Evolutionary conservation across 2,329 filamentous ascomycete species (phyloP).

Genomic region (Xylaria sp.): DNA sequence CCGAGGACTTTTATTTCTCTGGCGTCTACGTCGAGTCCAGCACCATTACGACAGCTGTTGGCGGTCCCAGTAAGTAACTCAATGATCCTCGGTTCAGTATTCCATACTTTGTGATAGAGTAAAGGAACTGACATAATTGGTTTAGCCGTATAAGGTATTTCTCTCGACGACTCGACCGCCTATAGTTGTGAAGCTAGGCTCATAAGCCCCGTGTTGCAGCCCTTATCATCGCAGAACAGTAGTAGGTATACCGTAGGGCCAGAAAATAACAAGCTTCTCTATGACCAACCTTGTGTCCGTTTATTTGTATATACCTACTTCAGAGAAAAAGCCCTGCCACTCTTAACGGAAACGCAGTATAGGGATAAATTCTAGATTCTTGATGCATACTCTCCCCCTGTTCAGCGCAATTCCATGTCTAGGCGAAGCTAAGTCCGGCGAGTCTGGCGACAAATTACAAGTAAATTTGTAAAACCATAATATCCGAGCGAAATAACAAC

Average conservation of each 20-base stretch:
- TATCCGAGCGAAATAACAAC: constrained; percentile 15
- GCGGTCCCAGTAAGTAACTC: constrained; percentile 44
- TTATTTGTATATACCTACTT: constrained; percentile 5
- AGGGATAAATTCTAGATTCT: constrained; percentile 5
- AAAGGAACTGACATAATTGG: constrained; percentile 5
- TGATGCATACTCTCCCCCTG: neutral
- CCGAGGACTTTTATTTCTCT: constrained; percentile 78
- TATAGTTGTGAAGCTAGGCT: neutral
- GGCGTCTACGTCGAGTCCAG: constrained; percentile 77
- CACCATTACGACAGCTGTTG: constrained; percentile 52
- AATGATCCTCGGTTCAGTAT: neutral
- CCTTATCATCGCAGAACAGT: neutral
- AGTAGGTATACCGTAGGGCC: neutral
- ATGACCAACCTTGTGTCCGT: neutral
- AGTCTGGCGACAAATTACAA: neutral
- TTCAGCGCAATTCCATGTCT: neutral
- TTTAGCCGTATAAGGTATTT: constrained; percentile 19
- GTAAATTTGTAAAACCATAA: constrained; percentile 4
- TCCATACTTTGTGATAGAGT: neutral
- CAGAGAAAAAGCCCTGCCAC: neutral
- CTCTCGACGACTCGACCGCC: neutral
- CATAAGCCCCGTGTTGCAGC: neutral
- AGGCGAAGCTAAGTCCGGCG: neutral
- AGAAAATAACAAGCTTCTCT: neutral
- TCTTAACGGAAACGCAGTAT: neutral